These are phyloP conservation scores for Arthrinium phaeospermum DNA, from an alignment of 2,329 filamentous ascomycete species.

Conservation along the genomic window DNA sequence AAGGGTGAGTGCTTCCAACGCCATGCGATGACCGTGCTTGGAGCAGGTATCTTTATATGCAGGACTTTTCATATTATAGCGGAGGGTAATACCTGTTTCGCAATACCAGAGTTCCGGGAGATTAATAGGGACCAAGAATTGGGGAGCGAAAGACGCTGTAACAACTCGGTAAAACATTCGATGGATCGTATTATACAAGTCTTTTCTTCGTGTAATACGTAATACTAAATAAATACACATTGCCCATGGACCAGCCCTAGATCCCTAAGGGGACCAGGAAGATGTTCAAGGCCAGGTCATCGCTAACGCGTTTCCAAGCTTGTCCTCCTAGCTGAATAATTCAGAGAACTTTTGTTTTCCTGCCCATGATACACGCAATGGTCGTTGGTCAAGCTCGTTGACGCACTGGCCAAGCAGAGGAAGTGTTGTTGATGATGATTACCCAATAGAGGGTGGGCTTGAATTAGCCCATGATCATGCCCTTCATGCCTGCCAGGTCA, in stretches of 20 bases:
- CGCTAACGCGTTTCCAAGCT: conserved; percentile 19
- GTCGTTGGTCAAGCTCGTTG: conserved; percentile 13
- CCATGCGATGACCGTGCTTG: no score
- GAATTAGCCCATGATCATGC: conserved; percentile 73
- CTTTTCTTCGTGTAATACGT: conserved; percentile 21
- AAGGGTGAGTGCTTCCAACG: no score
- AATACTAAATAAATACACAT: conserved; percentile 18
- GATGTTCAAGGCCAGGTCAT: conserved; percentile 12
- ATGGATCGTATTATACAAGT: conserved; percentile 18
- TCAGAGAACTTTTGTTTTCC: conserved; percentile 19
- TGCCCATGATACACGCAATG: conserved; percentile 20
- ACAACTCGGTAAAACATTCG: neutral
- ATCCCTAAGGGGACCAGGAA: neutral
- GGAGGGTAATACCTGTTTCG: neutral
- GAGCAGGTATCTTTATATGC: neutral
- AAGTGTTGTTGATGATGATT: conserved; percentile 12
- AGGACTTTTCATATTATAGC: neutral
- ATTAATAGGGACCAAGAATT: neutral
- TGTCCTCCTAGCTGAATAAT: conserved; percentile 10
- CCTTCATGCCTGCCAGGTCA: conserved; percentile 83
- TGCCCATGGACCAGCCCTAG: neutral
- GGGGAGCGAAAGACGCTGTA: neutral
- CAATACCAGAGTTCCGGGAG: neutral
- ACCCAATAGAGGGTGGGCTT: neutral
- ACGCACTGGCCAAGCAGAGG: conserved; percentile 16